A percentile compares a stretch with the other conserved stretches of the same genome.
phyloP scores from a whole-genome alignment of 1,139 yeast genomes.

The Taphrina flavorubra region DNA sequence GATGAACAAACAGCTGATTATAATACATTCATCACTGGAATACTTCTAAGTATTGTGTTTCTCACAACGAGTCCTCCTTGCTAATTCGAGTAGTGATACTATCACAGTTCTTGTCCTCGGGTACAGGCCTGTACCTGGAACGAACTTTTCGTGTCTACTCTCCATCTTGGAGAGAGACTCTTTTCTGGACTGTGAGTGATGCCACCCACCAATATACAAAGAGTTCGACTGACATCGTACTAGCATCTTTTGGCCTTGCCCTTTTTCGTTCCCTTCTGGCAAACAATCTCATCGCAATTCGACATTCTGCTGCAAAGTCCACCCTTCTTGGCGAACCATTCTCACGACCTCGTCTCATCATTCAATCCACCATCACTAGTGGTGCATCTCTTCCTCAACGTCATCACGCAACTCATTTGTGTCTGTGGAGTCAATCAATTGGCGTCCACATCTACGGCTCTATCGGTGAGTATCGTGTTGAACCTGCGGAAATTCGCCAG shows the following conservation, averaged over 20 bases:
- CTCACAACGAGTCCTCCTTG: neutral
- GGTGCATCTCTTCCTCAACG: conserved; percentile 55
- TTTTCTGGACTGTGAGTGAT: conserved; percentile 58
- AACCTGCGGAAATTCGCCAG: conserved; percentile 67
- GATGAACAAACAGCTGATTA: neutral
- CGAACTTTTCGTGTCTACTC: conserved; percentile 60
- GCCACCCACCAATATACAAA: too few relatives aligned
- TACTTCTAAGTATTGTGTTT: conserved; percentile 38
- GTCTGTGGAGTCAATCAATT: conserved; percentile 70
- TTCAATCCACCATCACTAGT: conserved; percentile 47
- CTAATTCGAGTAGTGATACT: conserved; percentile 55
- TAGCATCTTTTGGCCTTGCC: conserved; percentile 64
- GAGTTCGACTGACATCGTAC: neutral
- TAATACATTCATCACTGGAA: conserved; percentile 15
- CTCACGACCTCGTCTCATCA: conserved; percentile 16
- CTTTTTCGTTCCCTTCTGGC: conserved; percentile 56
- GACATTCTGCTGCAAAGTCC: conserved; percentile 43
- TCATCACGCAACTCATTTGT: conserved; percentile 68
- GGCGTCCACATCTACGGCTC: conserved; percentile 63
- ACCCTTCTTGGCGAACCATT: conserved; percentile 32
- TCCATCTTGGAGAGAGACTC: conserved; percentile 66
- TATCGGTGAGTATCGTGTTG: conserved; percentile 66
- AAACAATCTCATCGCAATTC: conserved; percentile 48
- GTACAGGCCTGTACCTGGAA: conserved; percentile 65
- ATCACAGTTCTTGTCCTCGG: conserved; percentile 60